Evolutionary conservation across 2,329 filamentous ascomycete species (phyloP), one percentile per base, ranked within the genome.

Genomic region (Alternaria burnsii): DNA sequence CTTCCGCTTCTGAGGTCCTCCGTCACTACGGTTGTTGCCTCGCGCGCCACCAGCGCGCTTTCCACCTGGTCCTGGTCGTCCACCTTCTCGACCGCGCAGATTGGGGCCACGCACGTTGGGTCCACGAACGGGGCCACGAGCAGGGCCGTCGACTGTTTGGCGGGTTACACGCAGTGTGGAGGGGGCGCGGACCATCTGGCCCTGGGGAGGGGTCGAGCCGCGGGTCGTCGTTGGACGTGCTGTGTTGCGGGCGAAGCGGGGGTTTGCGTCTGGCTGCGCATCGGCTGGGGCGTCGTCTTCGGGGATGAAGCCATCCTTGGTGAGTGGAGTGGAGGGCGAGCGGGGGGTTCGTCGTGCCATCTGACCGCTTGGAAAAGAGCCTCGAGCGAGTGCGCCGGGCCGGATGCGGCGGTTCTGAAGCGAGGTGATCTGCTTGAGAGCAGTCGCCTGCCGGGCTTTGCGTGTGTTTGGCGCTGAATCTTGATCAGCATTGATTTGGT

Each of bases 111-210:
- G 52, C 18, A 34, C 44, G 11, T 26, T 53, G 46, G 34, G 52
- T 12, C 52, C 55, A 12, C 66, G 61, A 30, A 41, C 50, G 22
- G 58, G 47, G 8, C 52, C 56, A 16, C 66, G 61, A 38, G 41
- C 50, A 32, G 56, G 42, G 18, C 62, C 61, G 16, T 59, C 60
- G 10, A 59, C 50, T 26, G 59, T 48, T 20, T 65, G 60, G 28
- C 58, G 58, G 14, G 40, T 62, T 24, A 73, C 65, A 32, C 71
- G 69, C 26, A 76, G 65, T 10, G 65, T 64, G 12, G 70, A 53
- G 6, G 76, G 76, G 9, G 73, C 75, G 66, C 74, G 74, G 20
- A 69, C 70, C 70, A 78, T 73, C 26, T 63, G 69, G 41, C 70
- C 71, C 38, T 63, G 63, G 6, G 70, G 68, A n/a, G 66, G 65